Evolutionary conservation across 305 asterid genomes (phyloP).

Genomic region (Fraxinus latifolia): DNA sequence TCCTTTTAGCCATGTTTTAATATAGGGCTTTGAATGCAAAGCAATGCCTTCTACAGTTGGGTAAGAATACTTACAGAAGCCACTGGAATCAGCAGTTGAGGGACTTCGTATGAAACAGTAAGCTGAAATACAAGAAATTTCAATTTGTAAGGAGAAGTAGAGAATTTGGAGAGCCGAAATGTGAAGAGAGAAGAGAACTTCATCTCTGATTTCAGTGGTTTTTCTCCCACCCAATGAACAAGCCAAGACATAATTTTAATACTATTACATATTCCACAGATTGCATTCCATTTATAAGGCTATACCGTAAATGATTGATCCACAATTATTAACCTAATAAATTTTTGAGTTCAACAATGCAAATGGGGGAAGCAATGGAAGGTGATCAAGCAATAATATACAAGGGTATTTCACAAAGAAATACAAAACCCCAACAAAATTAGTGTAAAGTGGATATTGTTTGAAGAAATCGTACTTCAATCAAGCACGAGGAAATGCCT

Average conservation of each 20-base stretch:
- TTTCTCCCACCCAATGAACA: neutral
- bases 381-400: constrained; percentile 4
- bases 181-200: neutral
- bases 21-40: neutral
- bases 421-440: constrained; percentile 1
- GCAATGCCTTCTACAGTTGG: neutral
- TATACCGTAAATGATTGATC: neutral
- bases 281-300: neutral
- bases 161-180: neutral
- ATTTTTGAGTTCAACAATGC: neutral
- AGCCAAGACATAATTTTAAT: neutral
- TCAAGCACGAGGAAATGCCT: constrained; percentile 64
- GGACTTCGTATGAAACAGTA: constrained; percentile 87
- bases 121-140: constrained; percentile 52
- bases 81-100: constrained; percentile 77
- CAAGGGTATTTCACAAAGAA: neutral
- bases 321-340: neutral
- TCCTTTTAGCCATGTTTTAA: neutral
- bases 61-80: constrained; percentile 64
- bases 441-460: constrained; percentile 4
- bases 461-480: constrained; percentile 58
- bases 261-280: neutral
- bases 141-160: neutral
- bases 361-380: constrained; percentile 3
- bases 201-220: neutral